Evolutionary conservation across 2,329 filamentous ascomycete genomes (phyloP), one percentile per base, ranked within the genome.

Genomic region (Trichoderma breve): DNA sequence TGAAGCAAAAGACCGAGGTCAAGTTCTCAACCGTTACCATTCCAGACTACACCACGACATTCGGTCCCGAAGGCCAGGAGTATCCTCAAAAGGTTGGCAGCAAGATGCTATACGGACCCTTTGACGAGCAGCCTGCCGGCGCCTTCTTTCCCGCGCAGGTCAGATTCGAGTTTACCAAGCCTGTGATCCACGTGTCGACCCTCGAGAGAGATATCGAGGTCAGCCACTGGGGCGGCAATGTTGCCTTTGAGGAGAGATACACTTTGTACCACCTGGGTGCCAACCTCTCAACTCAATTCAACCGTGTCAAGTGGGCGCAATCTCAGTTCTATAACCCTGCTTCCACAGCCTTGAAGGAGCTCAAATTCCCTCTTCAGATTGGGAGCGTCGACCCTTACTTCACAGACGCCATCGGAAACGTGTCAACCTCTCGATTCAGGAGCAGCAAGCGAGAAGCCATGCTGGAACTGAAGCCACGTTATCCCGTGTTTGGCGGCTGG

Each of bases 401-500:
- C 82, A 95, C 92, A 65, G 96, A 99, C 80, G 93, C 94, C 77
- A 97, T 99, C 78, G 96, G 96, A 76, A 99, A 99, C 79, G 94
- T 99, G 34, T 97, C 95, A 32, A 99, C 96, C 1, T 97, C 94
- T 71, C 89, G 89, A 74, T 99, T 97, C 87, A 89, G 95, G 74
- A 90, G 86, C 76, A 93, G 89, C 80, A 89, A 87, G 80, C 90
- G 92, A 26, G 93, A 95, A 82, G 92, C 93, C n/a, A 84, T 92
- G 55, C 88, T 99, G 32, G 95, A 98, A 82, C 87, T 98, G 74
- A 96, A 95, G 86, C 96, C 96, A 24, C 90, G 96, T 67, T 99
- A 97, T 82, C 96, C 96, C n/a, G 82, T 99, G 28, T 99, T 98
- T 78, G 96, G 96, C 73, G 94, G 93, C 73, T 99, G 96, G 96